Conservation (phyloP, 1,139 yeast species). For the Yamadazyma triangularis region DNA sequence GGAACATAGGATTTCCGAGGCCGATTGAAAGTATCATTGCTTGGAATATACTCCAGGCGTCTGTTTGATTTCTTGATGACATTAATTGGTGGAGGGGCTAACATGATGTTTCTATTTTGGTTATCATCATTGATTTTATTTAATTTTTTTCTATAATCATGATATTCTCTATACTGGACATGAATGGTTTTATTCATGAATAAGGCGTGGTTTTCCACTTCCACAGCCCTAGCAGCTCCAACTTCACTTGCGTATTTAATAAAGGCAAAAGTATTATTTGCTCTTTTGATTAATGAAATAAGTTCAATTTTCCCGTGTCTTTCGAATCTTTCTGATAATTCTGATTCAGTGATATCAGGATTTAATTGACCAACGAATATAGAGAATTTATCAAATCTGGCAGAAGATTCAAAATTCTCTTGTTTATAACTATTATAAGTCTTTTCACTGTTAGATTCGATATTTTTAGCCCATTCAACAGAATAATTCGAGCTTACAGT, state of each 20-base stretch:
- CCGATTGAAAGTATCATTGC: neutral
- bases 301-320: slow-evolving; percentile 63
- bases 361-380: slow-evolving; percentile 75
- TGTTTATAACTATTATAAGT: neutral
- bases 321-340: slow-evolving; percentile 52
- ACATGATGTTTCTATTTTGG: slow-evolving; percentile 25
- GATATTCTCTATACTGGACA: slow-evolving; percentile 73
- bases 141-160: slow-evolving; percentile 12
- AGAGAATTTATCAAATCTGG: slow-evolving; percentile 59
- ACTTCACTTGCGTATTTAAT: slow-evolving; percentile 58
- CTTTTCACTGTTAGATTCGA: slow-evolving; percentile 29
- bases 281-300: slow-evolving; percentile 49
- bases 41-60: neutral
- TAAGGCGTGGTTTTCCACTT: slow-evolving; percentile 74
- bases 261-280: slow-evolving; percentile 63
- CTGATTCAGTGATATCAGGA: slow-evolving; percentile 48
- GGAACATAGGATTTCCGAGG: slow-evolving; percentile 1
- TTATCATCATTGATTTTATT: slow-evolving; percentile 3
- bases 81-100: slow-evolving; percentile 76
- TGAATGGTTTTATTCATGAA: slow-evolving; percentile 72
- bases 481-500: slow-evolving; percentile 49
- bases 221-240: slow-evolving; percentile 82
- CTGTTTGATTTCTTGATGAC: slow-evolving; percentile 18
- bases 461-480: slow-evolving; percentile 85
- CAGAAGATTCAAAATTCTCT: neutral